Base-by-base conservation (phyloP, 2,329 filamentous ascomycete species). In the Cytospora paraplurivora region DNA sequence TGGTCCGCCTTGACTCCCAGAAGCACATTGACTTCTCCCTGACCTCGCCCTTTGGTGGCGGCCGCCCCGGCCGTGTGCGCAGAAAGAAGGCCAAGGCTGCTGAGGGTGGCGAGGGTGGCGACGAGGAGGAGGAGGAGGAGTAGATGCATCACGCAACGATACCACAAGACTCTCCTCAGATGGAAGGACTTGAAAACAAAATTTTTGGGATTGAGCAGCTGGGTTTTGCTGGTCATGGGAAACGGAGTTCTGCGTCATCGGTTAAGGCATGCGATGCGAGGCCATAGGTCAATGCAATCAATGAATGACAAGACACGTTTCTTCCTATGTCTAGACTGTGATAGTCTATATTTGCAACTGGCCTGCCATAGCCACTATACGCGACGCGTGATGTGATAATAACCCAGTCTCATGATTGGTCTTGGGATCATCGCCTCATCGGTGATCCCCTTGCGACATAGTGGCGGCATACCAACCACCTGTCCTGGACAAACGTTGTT, bases 21-120 rank as follows among this genome's bases (percentile, higher is more conserved):
- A 99, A 99, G 92, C 95, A 99, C 90, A 98, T 99, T 76, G 95
- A 99, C 87, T 98, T 99, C 81, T 87, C 95, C 69, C 88, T 99
- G 71, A 96, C 90, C 83, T 98, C 94, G 78, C 94, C 95, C 79
- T 97, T 97, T 76, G 95, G 95, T 82, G 93, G 93, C 79, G 95
- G 95, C 78, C 93, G 95, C 75, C 92, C 93, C 76, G 95, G 95
- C 74, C 95, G 95, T 88, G 94, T 97, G 78, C 89, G 92, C 82
- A 96, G 95, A 88, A 99, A 98, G 95, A 99, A 98, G 93, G 92
- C 93, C 81, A 94, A 92, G 86, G 92, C 95, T 73, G 92, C 93
- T 68, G 92, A 96, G 84, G 89, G 89, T 81, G 89, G 87, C 77
- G 91, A 88, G 72, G 91, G 85, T 67, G 91, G 82, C 65, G 94